Evolutionary conservation across 139 green algal genomes (phyloP), one percentile per base, ranked within the genome.

Genomic region (Astrephomene gubernaculifera): DNA sequence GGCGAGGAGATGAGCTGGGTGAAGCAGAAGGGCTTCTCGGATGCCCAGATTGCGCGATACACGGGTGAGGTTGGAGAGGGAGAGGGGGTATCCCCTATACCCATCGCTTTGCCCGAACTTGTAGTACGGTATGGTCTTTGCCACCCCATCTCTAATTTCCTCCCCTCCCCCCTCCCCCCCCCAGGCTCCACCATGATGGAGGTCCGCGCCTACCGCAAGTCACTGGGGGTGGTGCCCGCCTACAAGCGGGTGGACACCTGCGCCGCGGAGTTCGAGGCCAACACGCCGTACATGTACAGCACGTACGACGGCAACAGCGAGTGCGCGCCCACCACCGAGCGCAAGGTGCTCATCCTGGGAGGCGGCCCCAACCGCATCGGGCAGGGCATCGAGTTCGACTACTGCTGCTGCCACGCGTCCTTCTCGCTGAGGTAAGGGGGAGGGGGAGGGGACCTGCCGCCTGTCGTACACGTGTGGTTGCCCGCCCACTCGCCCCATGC

Each of bases 381-480:
- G 67, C 98, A 99, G 94, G 98, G 98, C 74, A 99, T 99, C 73
- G 98, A 99, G 93, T 99, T 99, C 71, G 98, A 99, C 91, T 99
- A 99, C 95, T 99, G 98, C 96, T 99, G 98, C 93, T 99, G 97
- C 91, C 98, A 99, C 84, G 97, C 98, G 12, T 97, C 96, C 6
- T 99, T 98, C 89, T 91, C 96, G 2, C 94, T 99, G 63, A 70
- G 94, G 91, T 89, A 36, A 25, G 79, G 6, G n/a, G 6, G n/a
- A 31, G 60, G 21, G 60, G 60, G 60, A 31, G 19, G 21, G 60
- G 21, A n/a, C n/a, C n/a, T n/a, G n/a, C n/a, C n/a, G n/a, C n/a
- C n/a, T n/a, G n/a, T n/a, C n/a, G n/a, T n/a, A n/a, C n/a, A n/a
- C n/a, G n/a, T n/a, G n/a, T n/a, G n/a, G n/a, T n/a, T n/a, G n/a